Evolutionary conservation across 2,329 filamentous ascomycete species (phyloP), one percentile per base, ranked within the genome.

Genomic region (Cladosporium austrohemisphaericum): DNA sequence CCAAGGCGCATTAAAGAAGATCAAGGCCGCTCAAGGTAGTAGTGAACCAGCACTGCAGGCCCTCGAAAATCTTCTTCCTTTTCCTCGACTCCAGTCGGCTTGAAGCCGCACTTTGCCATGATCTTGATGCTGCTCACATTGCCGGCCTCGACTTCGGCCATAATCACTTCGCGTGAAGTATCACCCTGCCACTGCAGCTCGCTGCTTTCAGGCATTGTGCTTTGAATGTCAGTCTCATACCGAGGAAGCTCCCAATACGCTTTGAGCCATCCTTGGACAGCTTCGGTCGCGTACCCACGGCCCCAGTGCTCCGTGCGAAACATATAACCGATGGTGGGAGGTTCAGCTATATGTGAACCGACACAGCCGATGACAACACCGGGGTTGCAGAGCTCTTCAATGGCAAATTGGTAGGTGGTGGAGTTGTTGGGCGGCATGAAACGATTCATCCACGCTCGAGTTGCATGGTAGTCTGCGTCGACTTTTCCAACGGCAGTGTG

Each of bases 241-340:
- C 40, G 40, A 31, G 40, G 40, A 22, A 31, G 25, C 13, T 32
- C 26, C 40, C 40, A 41, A 23, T 41, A 41, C n/a, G 26, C 40
- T n/a, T 31, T 41, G 25, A 41, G 26, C 40, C 40, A 41, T 14
- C 40, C 40, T 13, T 31, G 40, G 26, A 41, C 25, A 41, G 40
- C 40, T 13, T 41, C 40, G 11, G 26, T 40, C 9, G 37, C 37
- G 13, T 28, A 40, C 7, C 37, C 37, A 7, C 18, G 13, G 20
- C 22, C 19, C 37, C 37, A 40, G 20, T 25, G 28, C 37, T 40
- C 37, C 14, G 25, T 40, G 13, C 37, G 37, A 40, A 40, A 23
- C 37, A 40, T 40, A 11, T 40, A 40, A 16, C 37, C 37, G 14
- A 40, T n/a, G 4, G 14, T 40, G 9, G 37, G 37, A n/a, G 37